Evolutionary conservation across 2,329 filamentous ascomycete genomes (phyloP).

Genomic region (Colletotrichum plurivorum): DNA sequence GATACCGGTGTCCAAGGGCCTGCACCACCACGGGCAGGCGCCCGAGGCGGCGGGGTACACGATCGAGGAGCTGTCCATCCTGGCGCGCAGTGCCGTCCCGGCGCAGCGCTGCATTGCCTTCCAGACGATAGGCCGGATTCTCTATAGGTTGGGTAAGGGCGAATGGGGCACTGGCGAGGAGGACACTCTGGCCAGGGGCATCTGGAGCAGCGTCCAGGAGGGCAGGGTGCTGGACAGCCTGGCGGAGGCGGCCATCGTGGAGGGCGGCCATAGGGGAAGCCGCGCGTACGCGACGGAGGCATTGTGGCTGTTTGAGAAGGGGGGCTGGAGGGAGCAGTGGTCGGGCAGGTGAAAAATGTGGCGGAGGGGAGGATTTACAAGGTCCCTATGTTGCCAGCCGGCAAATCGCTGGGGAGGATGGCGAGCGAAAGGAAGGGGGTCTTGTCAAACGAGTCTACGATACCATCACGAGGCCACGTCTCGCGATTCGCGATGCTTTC

Average conservation of each 20-base stretch:
- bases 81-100: conserved; percentile 85
- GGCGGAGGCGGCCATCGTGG: conserved; percentile 80
- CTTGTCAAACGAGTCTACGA: neutral
- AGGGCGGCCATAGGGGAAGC: conserved; percentile 81
- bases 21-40: conserved; percentile 94
- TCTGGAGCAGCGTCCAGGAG: conserved; percentile 87
- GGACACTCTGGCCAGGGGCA: conserved; percentile 77
- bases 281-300: conserved; percentile 90
- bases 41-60: conserved; percentile 97
- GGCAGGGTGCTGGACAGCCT: conserved; percentile 84
- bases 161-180: conserved; percentile 74
- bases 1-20: conserved; percentile 82
- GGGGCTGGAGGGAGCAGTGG: conserved; percentile 77
- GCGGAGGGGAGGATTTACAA: too few species aligned
- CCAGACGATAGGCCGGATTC: conserved; percentile 87
- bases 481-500: conserved; percentile 13
- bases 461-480: neutral
- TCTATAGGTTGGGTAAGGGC: conserved; percentile 85
- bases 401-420: too few species aligned
- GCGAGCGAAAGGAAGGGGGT: neutral
- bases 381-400: too few species aligned
- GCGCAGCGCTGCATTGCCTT: conserved; percentile 93
- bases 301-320: conserved; percentile 84
- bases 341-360: conserved; percentile 62
- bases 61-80: conserved; percentile 84